Evolutionary conservation across 345 rosid species (phyloP), one percentile per base, ranked within the genome.

Genomic region (Carallia pectinifolia): DNA sequence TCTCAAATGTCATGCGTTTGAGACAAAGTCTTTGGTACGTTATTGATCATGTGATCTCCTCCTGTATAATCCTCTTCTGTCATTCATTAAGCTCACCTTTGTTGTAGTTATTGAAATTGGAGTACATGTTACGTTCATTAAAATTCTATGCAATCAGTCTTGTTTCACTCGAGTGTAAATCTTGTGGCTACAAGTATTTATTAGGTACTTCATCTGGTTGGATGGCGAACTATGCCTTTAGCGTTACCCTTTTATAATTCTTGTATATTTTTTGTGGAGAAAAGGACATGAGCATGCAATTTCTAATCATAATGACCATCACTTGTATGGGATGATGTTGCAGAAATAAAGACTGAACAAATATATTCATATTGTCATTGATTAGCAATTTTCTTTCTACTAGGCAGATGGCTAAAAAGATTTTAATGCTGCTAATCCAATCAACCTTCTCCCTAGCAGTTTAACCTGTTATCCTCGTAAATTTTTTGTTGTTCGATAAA

Each of bases 381-480:
- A 94, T 73, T 80, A 94, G 65, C 97, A 94, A 77, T 89, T 94
- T 82, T 76, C 76, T 56, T 91, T 85, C 84, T 94, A 94, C 85
- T 86, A 79, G 82, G 74, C 93, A 38, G 99, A 94, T 82, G 99
- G 98, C 52, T 81, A 91, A 61, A 83, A 79, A 75, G 85, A 85
- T 81, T 94, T 90, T 72, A 78, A 89, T 38, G 84, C 92, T 54
- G 82, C 88, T 4, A 97, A 94, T 82, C 89, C 95, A 18, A 67
- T 81, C 83, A 94, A 86, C 85, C 90, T 90, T 76, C 97, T 94
- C 81, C 90, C 97, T 13, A 91, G 99, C 92, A 94, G 99, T 94
- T 87, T 63, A 86, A 52, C 44, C 44, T 76, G 33, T 66, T 59
- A 50, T 58, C 58, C 36, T 31, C 23, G n/a, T 19, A 50, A n/a